Percentiles rank a stretch among this genome's conserved stretches.
Conservation (phyloP, 1,284 basidiomycete species). For the Marasmius fiardii region DNA sequence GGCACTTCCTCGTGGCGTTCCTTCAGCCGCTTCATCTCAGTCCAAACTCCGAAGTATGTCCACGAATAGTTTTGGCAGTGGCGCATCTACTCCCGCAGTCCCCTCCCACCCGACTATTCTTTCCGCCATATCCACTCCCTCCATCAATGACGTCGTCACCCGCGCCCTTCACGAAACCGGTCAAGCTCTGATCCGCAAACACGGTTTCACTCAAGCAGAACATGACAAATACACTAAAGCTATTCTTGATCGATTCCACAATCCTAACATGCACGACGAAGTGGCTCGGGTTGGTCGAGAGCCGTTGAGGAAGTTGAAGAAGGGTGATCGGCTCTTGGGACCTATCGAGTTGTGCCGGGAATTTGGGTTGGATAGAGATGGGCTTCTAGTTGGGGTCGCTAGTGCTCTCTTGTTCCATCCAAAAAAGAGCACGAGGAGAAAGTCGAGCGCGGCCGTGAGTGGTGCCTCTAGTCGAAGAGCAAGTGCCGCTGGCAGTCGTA, state of each 20-base stretch:
- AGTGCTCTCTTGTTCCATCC: constrained; percentile 33
- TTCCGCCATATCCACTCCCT: constrained; percentile 21
- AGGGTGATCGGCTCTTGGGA: constrained; percentile 32
- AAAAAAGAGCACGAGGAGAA: constrained; percentile 29
- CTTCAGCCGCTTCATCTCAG: neutral
- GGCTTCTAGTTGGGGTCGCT: constrained; percentile 32
- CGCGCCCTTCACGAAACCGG: constrained; percentile 23
- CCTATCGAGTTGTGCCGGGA: constrained; percentile 32
- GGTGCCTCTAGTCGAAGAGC: neutral
- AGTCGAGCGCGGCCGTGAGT: constrained; percentile 21
- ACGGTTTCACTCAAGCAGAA: constrained; percentile 19
- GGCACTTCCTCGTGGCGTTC: constrained; percentile 16
- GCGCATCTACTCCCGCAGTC: neutral
- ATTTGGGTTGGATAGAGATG: constrained; percentile 25
- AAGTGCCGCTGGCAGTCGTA: neutral
- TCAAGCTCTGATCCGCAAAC: constrained; percentile 19
- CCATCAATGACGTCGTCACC: constrained; percentile 17
- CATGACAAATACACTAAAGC: constrained; percentile 31
- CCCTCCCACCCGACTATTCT: constrained; percentile 23
- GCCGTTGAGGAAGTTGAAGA: constrained; percentile 34
- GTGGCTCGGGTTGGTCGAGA: constrained; percentile 34
- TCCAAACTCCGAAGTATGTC: neutral
- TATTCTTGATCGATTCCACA: constrained; percentile 30
- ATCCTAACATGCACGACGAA: constrained; percentile 33
- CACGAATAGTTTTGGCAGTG: neutral